Conservation (phyloP, 371 early-diverging fungal genomes). For the Apophysomyces trapeziformis region DNA sequence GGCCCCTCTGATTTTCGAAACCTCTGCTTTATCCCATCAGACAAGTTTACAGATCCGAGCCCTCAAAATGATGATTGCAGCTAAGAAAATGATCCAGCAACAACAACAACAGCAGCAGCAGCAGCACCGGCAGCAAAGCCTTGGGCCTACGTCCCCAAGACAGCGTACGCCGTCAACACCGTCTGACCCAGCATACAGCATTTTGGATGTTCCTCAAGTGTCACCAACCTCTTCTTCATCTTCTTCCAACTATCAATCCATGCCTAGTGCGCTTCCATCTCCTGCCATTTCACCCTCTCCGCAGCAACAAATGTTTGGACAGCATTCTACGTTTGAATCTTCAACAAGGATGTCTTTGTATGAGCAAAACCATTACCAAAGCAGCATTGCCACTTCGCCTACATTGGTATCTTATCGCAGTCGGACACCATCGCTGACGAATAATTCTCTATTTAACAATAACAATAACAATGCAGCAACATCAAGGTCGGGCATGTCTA, state of each 20-base stretch:
- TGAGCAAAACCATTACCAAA: slow-evolving; percentile 21
- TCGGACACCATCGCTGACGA: slow-evolving; percentile 28
- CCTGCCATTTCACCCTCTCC: slow-evolving; percentile 21
- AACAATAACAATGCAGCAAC: neutral
- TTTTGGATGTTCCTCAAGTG: slow-evolving; percentile 10
- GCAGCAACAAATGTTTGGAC: slow-evolving; percentile 11
- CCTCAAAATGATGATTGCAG: slow-evolving; percentile 52
- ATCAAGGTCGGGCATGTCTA: neutral
- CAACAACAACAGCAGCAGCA: slow-evolving; percentile 40
- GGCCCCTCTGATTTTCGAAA: slow-evolving; percentile 61
- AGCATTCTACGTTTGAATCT: slow-evolving; percentile 14
- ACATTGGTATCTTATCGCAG: slow-evolving; percentile 23
- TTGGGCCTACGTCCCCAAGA: slow-evolving; percentile 17
- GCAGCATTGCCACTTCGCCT: slow-evolving; percentile 18
- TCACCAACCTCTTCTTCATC: slow-evolving; percentile 25
- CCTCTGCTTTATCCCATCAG: slow-evolving; percentile 53
- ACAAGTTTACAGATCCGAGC: slow-evolving; percentile 58
- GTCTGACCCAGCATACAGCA: slow-evolving; percentile 18
- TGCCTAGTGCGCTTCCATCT: neutral
- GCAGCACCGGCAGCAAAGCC: slow-evolving; percentile 19
- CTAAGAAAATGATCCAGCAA: slow-evolving; percentile 45
- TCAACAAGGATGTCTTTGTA: slow-evolving; percentile 18
- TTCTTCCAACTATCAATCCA: slow-evolving; percentile 11
- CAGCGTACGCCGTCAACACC: slow-evolving; percentile 35
- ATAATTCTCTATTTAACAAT: slow-evolving; percentile 4